phyloP scores from a whole-genome alignment of 2,329 filamentous ascomycete genomes.

The Lomentospora prolificans region DNA sequence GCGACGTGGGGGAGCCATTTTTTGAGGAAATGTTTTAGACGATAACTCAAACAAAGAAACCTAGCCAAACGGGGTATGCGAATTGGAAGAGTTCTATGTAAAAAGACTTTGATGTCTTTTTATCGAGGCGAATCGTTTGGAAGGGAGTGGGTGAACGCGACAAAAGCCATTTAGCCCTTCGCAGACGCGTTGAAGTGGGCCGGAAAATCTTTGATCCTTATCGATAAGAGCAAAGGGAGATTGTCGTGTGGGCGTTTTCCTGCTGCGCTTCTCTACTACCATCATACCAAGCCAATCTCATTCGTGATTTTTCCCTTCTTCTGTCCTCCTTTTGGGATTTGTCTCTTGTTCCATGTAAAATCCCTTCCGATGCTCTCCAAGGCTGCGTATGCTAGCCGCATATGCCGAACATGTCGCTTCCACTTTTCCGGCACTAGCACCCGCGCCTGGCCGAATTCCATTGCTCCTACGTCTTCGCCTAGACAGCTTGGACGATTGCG shows the following conservation, averaged over 20 bases:
- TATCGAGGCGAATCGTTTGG: not conserved
- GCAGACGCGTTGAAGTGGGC: not conserved
- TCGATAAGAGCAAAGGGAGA: constrained; percentile 17
- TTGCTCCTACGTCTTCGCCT: not conserved
- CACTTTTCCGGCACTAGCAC: constrained; percentile 14
- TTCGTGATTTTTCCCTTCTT: constrained; percentile 8
- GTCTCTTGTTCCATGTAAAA: constrained; percentile 2
- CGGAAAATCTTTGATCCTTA: constrained; percentile 11
- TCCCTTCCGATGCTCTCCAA: constrained; percentile 25
- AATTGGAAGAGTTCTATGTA: too few species aligned
- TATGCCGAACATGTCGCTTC: constrained; percentile 24
- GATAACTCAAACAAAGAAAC: too few species aligned
- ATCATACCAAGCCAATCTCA: not conserved
- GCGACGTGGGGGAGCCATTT: not conserved
- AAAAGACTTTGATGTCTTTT: too few species aligned
- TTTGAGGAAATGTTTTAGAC: not conserved
- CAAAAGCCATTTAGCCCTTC: not conserved
- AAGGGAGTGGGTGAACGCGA: not conserved
- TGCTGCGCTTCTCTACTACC: not conserved
- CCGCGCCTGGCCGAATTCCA: not conserved
- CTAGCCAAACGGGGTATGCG: too few species aligned
- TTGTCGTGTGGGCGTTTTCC: constrained; percentile 13
- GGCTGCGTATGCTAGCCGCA: constrained; percentile 20
- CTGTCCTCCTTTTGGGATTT: constrained; percentile 9
- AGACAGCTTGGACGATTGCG: not conserved